Evolutionary conservation across 176 grass and related monocot species (phyloP), one percentile per base, ranked within the genome.

Genomic region (Ensete ventricosum): DNA sequence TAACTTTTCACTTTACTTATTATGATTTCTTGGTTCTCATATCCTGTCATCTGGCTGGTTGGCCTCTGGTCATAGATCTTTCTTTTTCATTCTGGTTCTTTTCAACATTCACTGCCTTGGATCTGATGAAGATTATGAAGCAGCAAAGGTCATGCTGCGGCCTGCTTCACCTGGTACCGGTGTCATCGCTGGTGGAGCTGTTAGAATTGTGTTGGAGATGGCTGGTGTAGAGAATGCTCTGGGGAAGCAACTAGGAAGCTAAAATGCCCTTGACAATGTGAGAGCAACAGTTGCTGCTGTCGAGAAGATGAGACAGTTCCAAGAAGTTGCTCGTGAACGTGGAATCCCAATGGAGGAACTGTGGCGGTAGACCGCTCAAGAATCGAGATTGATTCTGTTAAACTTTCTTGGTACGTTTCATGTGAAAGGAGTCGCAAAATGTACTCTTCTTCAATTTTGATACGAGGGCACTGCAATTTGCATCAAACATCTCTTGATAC

Each of bases 141-240:
- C 90, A 68, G 94, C 94, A 29, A 90, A 80, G 64, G 90, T 98
- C 14, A 89, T 98, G 94, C 54, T 98, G 88, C 75, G 88, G 78
- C 94, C 90, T 29, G 90, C 90, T 76, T 92, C 90, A 53, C 90
- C 94, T 73, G 94, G 94, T 81, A 89, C 88, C 48, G 86, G 90
- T 68, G 86, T 98, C 14, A 88, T 81, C 68, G 86, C 94, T 14
- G 90, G 94, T 73, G 94, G 88, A 74, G 72, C 88, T 9, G 94
- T 98, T 74, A 87, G 90, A 75, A 83, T 84, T 27, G 84, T 98
- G 59, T 72, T 98, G 67, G 94, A 98, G 77, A 84, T 93, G 88
- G 90, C 90, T 54, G 94, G 94, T 19, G 81, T 98, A 54, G 83
- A 93, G 71, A 89, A 98, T 84, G 94, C 90, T 67, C 77, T 98